A percentile compares a stretch with the other conserved stretches of the same genome.
Evolutionary conservation across 108 stramenopile species (phyloP).

Genomic region (Cyclotella atomus): DNA sequence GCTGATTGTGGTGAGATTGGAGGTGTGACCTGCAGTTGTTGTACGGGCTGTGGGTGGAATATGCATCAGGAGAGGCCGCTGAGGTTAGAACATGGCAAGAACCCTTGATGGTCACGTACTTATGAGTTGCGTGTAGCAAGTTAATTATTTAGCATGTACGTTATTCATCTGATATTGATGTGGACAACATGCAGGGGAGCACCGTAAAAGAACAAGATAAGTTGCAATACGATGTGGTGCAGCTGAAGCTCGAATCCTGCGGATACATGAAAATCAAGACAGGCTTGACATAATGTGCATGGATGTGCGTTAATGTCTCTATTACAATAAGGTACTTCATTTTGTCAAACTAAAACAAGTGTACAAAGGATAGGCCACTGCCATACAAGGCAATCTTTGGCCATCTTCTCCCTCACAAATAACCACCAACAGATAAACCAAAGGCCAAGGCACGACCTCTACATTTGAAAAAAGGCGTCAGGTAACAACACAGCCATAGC

Average conservation of each 20-base stretch:
- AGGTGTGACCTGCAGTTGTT: constrained; percentile 33
- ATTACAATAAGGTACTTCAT: neutral
- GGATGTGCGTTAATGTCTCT: no score
- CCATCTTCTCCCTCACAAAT: neutral
- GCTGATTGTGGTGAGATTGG: constrained; percentile 44
- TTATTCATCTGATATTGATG: no score
- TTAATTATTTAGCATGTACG: no score
- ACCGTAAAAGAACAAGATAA: no score
- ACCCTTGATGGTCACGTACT: neutral
- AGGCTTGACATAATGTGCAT: no score
- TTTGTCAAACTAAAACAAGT: neutral
- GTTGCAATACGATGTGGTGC: no score
- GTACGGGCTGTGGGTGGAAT: constrained; percentile 41
- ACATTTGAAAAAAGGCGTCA: no score
- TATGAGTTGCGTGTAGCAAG: neutral
- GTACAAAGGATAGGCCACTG: neutral
- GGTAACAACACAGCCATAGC: no score
- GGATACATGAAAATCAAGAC: no score
- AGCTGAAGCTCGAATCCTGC: no score
- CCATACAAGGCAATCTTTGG: neutral
- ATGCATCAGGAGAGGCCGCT: constrained; percentile 8
- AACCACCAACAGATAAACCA: neutral
- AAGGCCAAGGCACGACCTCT: neutral
- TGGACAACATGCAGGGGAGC: no score
- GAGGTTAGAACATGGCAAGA: constrained; percentile 12